These are phyloP conservation scores for Apiospora malaysiana DNA, from an alignment of 2,329 filamentous ascomycete genomes.

Conservation along the genomic window DNA sequence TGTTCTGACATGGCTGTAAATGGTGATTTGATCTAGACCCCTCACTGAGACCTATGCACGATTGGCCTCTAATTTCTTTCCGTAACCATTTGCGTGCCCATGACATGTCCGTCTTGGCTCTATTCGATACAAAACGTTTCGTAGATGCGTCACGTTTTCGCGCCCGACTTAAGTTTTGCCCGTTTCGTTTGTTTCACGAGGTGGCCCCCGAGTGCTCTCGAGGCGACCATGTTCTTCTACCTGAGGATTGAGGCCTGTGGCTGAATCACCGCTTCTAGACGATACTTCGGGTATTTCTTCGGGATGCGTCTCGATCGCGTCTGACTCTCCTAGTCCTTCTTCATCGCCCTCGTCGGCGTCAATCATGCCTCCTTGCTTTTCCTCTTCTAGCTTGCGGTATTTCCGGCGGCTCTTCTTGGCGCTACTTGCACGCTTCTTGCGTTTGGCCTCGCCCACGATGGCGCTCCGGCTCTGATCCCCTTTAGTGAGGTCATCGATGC, in stretches of 20 bases:
- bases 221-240: slow-evolving; percentile 21
- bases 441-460: slow-evolving; percentile 67
- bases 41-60: background rate
- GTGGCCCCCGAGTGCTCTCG: slow-evolving; percentile 6
- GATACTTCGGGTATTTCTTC: background rate
- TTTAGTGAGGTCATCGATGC: slow-evolving; percentile 73
- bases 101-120: background rate
- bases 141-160: background rate
- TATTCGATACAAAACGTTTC: background rate
- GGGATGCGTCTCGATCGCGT: slow-evolving; percentile 20
- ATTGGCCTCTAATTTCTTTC: background rate
- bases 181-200: background rate
- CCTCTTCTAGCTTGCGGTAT: slow-evolving; percentile 67
- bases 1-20: background rate
- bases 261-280: slow-evolving; percentile 13
- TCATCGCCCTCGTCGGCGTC: slow-evolving; percentile 30
- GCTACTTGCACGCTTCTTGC: slow-evolving; percentile 75
- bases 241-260: background rate
- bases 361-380: slow-evolving; percentile 39
- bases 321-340: slow-evolving; percentile 26
- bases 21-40: background rate
- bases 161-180: background rate
- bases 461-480: slow-evolving; percentile 72
- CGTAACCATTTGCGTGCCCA: background rate
- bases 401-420: slow-evolving; percentile 85